phyloP scores from a whole-genome alignment of 345 rosid genomes.

The Lumnitzera littorea region DNA sequence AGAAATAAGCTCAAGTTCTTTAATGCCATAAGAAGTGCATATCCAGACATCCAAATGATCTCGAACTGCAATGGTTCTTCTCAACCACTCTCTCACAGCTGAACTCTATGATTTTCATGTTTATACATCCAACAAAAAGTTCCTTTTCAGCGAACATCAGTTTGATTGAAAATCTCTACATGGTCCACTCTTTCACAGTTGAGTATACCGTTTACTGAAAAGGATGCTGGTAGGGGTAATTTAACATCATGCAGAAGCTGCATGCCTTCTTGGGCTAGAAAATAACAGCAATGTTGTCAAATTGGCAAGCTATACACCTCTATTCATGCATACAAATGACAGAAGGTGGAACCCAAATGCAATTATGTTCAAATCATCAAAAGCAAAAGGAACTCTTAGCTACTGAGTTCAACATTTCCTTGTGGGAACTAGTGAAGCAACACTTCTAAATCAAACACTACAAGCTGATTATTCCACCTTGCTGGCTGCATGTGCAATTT shows the following conservation, averaged over 20 bases:
- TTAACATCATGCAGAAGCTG: conserved; percentile 78
- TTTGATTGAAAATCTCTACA: conserved; percentile 62
- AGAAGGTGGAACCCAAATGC: conserved; percentile 97
- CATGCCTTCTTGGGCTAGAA: conserved; percentile 84
- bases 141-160: conserved; percentile 54
- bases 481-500: no score
- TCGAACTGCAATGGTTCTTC: conserved; percentile 93
- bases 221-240: conserved; percentile 86
- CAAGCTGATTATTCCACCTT: no score
- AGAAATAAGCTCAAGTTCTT: conserved; percentile 92
- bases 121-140: conserved; percentile 64
- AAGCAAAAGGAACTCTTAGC: background rate
- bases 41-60: conserved; percentile 84
- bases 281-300: conserved; percentile 84
- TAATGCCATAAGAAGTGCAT: conserved; percentile 56
- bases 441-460: no score
- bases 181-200: conserved; percentile 93
- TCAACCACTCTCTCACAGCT: conserved; percentile 65
- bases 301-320: conserved; percentile 97
- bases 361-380: conserved; percentile 72
- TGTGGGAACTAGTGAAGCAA: no score
- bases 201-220: conserved; percentile 83
- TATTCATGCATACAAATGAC: conserved; percentile 76
- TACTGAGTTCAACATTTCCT: no score
- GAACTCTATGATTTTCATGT: conserved; percentile 20